These are phyloP conservation scores for Phaeoacremonium minimum DNA, from an alignment of 2,329 filamentous ascomycete species.

Conservation along the genomic window DNA sequence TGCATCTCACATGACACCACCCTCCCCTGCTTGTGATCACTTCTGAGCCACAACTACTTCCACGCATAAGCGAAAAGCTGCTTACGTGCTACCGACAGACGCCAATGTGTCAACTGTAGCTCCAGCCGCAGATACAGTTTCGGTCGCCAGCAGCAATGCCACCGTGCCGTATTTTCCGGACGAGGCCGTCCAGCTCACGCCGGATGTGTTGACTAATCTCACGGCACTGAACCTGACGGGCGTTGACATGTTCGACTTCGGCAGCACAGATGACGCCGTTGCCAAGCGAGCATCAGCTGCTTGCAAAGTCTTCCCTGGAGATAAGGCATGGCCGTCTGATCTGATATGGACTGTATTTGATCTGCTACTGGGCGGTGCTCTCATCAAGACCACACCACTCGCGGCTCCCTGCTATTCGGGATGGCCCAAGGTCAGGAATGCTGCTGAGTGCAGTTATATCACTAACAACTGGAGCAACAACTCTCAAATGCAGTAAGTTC, in stretches of 20 bases:
- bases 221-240: slow-evolving; percentile 21
- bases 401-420: slow-evolving; percentile 24
- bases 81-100: slow-evolving; percentile 7
- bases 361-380: slow-evolving; percentile 18
- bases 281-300: slow-evolving; percentile 15
- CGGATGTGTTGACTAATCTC: slow-evolving; percentile 24
- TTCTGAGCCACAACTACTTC: too few species aligned
- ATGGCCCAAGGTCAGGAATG: slow-evolving; percentile 17
- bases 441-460: slow-evolving; percentile 18
- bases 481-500: slow-evolving; percentile 15
- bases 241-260: slow-evolving; percentile 27
- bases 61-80: too few species aligned
- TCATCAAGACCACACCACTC: slow-evolving; percentile 26
- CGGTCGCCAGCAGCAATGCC: not conserved
- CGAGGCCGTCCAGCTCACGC: slow-evolving; percentile 26
- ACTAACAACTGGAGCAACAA: slow-evolving; percentile 19
- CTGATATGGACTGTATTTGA: slow-evolving; percentile 21
- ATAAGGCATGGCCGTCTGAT: slow-evolving; percentile 20
- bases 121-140: slow-evolving; percentile 11
- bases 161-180: slow-evolving; percentile 5
- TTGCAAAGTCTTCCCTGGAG: slow-evolving; percentile 29
- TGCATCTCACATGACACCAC: not conserved
- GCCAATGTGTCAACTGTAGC: slow-evolving; percentile 16
- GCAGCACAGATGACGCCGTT: slow-evolving; percentile 11
- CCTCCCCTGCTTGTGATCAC: too few species aligned